These are phyloP conservation scores for Kodamaea fukazawae DNA, from an alignment of 805 yeast species.

Conservation along the genomic window DNA sequence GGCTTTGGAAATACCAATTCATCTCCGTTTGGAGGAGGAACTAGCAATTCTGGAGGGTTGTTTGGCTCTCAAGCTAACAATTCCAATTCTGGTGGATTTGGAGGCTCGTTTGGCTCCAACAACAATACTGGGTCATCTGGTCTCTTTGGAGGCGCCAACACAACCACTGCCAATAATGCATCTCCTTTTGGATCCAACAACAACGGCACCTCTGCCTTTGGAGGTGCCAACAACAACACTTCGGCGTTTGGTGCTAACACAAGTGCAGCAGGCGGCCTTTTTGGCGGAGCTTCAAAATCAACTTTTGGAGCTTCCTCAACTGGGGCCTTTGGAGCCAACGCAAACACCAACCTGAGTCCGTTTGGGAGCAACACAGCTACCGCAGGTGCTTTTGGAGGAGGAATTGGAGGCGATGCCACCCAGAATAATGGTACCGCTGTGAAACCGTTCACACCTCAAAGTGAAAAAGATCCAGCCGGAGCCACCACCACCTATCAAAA, in stretches of 20 bases:
- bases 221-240: slow-evolving; percentile 22
- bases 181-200: slow-evolving; percentile 30
- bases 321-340: slow-evolving; percentile 14
- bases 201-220: slow-evolving; percentile 30
- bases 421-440: slow-evolving; percentile 65
- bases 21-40: slow-evolving; percentile 31
- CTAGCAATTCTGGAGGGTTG: slow-evolving; percentile 17
- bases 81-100: slow-evolving; percentile 4
- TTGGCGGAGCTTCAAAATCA: slow-evolving; percentile 22
- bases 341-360: slow-evolving; percentile 10
- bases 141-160: slow-evolving; percentile 9
- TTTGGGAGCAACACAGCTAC: slow-evolving; percentile 17
- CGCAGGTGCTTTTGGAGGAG: slow-evolving; percentile 15
- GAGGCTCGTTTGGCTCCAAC: slow-evolving; percentile 12
- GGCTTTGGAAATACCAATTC: slow-evolving; percentile 28
- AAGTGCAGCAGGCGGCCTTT: slow-evolving; percentile 20
- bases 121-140: slow-evolving; percentile 5
- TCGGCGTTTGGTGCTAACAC: slow-evolving; percentile 14
- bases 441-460: slow-evolving; percentile 64
- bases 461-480: slow-evolving; percentile 68
- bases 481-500: slow-evolving; percentile 63
- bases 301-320: slow-evolving; percentile 18
- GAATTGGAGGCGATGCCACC: slow-evolving; percentile 21
- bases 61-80: slow-evolving; percentile 11
- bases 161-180: slow-evolving; percentile 13